phyloP scores from a whole-genome alignment of 2,329 filamentous ascomycete species.

The Phyllosticta citrichinensis region DNA sequence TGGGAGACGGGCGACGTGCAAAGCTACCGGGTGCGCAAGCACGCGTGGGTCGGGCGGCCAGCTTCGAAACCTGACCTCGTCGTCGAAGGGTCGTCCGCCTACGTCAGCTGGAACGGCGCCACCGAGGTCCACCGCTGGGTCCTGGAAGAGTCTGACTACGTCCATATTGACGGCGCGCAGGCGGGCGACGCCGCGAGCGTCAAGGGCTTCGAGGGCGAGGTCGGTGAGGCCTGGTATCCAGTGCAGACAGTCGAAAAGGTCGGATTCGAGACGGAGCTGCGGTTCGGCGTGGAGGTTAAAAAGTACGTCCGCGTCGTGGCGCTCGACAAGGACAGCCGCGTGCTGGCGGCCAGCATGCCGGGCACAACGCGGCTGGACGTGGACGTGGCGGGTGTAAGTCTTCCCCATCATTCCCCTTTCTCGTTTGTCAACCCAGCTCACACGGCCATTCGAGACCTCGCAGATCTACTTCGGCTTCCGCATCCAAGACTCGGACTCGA shows the following conservation, averaged over 20 bases:
- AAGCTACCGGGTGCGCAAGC: conserved; percentile 28
- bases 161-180: conserved; percentile 1
- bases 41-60: conserved; percentile 16
- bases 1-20: conserved; percentile 22
- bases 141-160: conserved; percentile 18
- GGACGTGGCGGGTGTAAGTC: background rate
- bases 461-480: conserved; percentile 1
- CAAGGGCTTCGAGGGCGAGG: background rate
- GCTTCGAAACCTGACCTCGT: conserved; percentile 14
- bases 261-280: conserved; percentile 13
- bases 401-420: background rate
- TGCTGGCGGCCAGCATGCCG: background rate
- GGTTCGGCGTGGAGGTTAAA: conserved; percentile 2
- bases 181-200: conserved; percentile 17
- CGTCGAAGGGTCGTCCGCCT: conserved; percentile 12
- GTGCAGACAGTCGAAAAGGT: conserved; percentile 10
- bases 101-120: conserved; percentile 21
- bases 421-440: background rate
- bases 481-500: background rate
- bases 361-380: conserved; percentile 1
- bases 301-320: conserved; percentile 11
- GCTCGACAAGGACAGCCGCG: conserved; percentile 9
- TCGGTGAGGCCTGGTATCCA: conserved; percentile 5
- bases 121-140: conserved; percentile 19
- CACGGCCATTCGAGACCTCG: background rate